A percentile compares a stretch with the other conserved stretches of the same genome.
Evolutionary conservation across 2,329 filamentous ascomycete species (phyloP).

Genomic region (Claviceps maximensis): DNA sequence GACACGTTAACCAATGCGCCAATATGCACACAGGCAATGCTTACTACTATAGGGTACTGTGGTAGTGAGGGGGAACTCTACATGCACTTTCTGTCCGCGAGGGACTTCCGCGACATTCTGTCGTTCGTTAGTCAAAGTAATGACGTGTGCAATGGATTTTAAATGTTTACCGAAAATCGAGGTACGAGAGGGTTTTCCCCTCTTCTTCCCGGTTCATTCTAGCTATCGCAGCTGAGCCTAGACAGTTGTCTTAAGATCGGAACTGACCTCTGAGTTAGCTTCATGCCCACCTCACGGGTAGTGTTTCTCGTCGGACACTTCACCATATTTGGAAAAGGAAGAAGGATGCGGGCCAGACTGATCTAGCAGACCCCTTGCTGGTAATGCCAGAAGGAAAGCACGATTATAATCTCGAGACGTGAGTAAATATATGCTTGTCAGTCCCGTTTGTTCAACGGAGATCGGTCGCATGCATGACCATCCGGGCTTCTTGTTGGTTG

Average conservation of each 20-base stretch:
- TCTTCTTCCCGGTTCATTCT: not conserved
- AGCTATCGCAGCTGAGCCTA: not conserved
- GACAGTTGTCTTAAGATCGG: not conserved
- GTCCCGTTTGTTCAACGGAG: too few relatives aligned
- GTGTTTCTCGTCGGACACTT: constrained; percentile 58
- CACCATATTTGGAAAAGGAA: constrained; percentile 61
- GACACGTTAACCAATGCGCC: not conserved
- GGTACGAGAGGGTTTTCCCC: constrained; percentile 21
- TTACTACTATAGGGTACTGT: not conserved
- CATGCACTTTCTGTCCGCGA: not conserved
- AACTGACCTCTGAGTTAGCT: constrained; percentile 34
- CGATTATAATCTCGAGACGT: constrained; percentile 58
- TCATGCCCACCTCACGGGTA: constrained; percentile 70
- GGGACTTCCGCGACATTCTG: not conserved
- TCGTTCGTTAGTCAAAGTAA: not conserved
- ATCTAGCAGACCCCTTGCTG: constrained; percentile 53
- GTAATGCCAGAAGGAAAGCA: constrained; percentile 60
- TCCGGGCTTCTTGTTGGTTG: not conserved
- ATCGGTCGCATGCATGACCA: too few relatives aligned
- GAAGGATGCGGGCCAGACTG: constrained; percentile 35
- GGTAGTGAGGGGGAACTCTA: not conserved
- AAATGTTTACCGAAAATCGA: constrained; percentile 41
- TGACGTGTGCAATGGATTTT: constrained; percentile 25
- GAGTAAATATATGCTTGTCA: constrained; percentile 17
- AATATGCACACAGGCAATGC: not conserved